Base-by-base conservation (phyloP, 495 filamentous ascomycete species). In the Aspergillus heteromorphus region DNA sequence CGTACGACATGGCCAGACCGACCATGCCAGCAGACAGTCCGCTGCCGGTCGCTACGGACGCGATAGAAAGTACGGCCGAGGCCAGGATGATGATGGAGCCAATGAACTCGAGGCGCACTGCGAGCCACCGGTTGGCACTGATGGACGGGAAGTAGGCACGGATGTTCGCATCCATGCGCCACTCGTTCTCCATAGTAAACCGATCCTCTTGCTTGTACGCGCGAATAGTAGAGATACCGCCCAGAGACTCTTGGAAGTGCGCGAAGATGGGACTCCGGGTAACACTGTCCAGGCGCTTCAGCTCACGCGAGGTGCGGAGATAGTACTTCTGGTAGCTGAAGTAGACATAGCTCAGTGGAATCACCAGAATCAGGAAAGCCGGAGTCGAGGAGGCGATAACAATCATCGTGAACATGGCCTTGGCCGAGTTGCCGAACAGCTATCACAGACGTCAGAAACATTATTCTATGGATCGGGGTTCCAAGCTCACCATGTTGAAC, bases 241-340 rank as follows among this genome's bases (percentile, higher is more conserved):
- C 91, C 1, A 99, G 79, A 3, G 92, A 96, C 69, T 99, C 95
- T 62, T 99, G 95, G 73, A 99, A 99, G 67, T 99, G 95, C 11
- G 95, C 95, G 67, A 88, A 99, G 61, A 99, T 96, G 13, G 95
- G 95, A 68, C 91, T 96, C 56, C 90, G 85, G 59, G 86, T 96
- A 51, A 96, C 85, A 68, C 92, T 97, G 73, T 99, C 95, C 57
- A 99, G 76, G 53, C 95, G 83, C 74, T 97, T 99, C 50, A 99
- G 75, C 71, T 99, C 95, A 58, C 95, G 87, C 48, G 95, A 97
- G 20, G 93, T 96, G 50, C 91, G 83, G 42, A 99, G 80, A 71
- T 99, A 99, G 76, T 97, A 99, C 59, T 93, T 84, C 67, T 99
- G 95, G 59, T 97, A 95, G 72, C 87, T 95, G 53, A 95, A 71